Conservation (phyloP, 495 filamentous ascomycete genomes). For the Penicillium steckii region DNA sequence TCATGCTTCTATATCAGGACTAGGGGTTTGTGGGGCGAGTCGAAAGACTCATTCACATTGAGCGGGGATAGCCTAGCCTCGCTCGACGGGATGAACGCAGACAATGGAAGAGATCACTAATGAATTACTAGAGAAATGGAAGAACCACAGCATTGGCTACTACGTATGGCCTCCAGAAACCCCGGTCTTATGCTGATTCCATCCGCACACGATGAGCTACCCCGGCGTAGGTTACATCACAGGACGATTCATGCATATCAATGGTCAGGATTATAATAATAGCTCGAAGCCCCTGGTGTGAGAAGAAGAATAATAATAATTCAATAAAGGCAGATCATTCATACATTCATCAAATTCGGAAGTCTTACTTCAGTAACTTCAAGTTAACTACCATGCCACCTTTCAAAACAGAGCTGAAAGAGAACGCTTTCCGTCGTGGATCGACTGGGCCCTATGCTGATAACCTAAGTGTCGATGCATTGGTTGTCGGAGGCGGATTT, state of each 20-base stretch:
- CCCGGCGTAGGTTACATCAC: not conserved
- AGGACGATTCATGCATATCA: not conserved
- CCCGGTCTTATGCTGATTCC: too few relatives aligned
- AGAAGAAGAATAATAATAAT: not conserved
- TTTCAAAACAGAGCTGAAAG: not conserved
- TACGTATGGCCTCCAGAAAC: too few relatives aligned
- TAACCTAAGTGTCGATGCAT: slow-evolving; percentile 43
- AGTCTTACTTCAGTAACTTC: too few relatives aligned
- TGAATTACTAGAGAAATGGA: too few relatives aligned
- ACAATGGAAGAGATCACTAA: too few relatives aligned
- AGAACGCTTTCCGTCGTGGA: not conserved
- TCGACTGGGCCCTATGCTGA: slow-evolving; percentile 9
- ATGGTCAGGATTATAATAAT: not conserved
- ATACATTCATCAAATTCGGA: not conserved
- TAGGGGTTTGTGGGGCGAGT: not conserved
- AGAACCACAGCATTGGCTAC: too few relatives aligned
- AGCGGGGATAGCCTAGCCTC: too few relatives aligned
- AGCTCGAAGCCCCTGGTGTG: not conserved
- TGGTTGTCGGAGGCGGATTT: slow-evolving; percentile 55
- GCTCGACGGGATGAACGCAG: too few relatives aligned
- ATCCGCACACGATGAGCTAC: not conserved
- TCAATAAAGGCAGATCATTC: too few relatives aligned
- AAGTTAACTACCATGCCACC: not conserved
- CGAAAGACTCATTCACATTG: too few relatives aligned
- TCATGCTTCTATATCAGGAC: not conserved